Conservation (phyloP, 352 stramenopile species). For the Phytophthora idaei region DNA sequence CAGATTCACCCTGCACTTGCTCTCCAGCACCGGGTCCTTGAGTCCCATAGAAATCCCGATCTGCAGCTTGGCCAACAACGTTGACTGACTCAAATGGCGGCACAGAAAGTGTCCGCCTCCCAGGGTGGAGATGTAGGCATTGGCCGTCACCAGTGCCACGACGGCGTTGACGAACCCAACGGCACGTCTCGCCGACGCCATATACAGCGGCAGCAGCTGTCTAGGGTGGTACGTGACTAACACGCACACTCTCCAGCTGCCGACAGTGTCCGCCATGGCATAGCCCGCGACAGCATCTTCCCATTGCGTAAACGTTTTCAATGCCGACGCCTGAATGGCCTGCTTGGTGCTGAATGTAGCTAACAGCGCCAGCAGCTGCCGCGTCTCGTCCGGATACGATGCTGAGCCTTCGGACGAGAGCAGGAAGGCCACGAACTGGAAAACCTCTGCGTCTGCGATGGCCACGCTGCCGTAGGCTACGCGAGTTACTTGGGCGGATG, state of each 20-base stretch:
- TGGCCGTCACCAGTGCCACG: constrained; percentile 78
- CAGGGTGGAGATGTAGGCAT: constrained; percentile 86
- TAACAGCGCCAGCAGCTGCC: constrained; percentile 25
- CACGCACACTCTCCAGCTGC: constrained; percentile 14
- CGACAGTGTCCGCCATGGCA: constrained; percentile 10
- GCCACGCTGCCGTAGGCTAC: constrained; percentile 30
- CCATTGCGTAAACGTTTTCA: constrained; percentile 21
- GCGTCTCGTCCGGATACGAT: constrained; percentile 34
- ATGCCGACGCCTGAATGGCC: not conserved
- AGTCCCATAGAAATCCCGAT: constrained; percentile 79
- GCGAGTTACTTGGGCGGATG: not conserved
- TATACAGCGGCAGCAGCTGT: constrained; percentile 58
- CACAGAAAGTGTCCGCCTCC: constrained; percentile 84
- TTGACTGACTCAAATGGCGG: constrained; percentile 71
- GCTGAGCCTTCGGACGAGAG: constrained; percentile 26
- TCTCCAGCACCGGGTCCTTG: constrained; percentile 75
- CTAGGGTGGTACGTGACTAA: constrained; percentile 57
- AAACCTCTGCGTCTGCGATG: constrained; percentile 43
- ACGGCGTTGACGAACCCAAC: constrained; percentile 72
- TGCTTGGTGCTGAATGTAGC: constrained; percentile 2
- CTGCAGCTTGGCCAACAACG: constrained; percentile 76
- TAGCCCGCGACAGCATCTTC: constrained; percentile 31
- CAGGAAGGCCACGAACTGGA: constrained; percentile 41
- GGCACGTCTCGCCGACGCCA: constrained; percentile 65
- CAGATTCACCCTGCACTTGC: constrained; percentile 84